phyloP scores from a whole-genome alignment of 306 rosid genomes.

The Begonia peltatifolia region DNA sequence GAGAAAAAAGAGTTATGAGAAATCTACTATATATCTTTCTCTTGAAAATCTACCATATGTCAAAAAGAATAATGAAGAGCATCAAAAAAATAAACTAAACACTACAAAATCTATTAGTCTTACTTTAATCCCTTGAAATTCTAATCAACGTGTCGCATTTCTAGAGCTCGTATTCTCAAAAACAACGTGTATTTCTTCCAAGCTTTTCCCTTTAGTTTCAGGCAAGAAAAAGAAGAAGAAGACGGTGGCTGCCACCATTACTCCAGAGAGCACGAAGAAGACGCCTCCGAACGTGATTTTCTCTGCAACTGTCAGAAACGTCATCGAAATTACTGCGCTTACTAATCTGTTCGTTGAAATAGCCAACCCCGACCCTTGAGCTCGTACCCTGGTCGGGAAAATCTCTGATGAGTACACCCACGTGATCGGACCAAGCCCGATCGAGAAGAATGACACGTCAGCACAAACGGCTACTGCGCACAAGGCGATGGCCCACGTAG shows the following conservation, averaged over 20 bases:
- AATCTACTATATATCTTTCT: no score
- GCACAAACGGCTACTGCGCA: conserved; percentile 47
- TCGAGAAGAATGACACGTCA: conserved; percentile 55
- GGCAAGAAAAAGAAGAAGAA: conserved; percentile 60
- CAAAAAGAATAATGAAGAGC: no score
- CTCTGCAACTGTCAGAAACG: conserved; percentile 42
- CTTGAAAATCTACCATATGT: no score
- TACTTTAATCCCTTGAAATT: no score
- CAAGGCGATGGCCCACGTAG: conserved; percentile 35
- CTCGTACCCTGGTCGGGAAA: conserved; percentile 51
- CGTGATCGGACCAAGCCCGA: conserved; percentile 80
- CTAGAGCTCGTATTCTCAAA: conserved; percentile 25
- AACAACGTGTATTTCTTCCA: conserved; percentile 54
- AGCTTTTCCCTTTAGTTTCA: conserved; percentile 67
- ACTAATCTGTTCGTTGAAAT: conserved; percentile 63
- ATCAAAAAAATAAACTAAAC: no score
- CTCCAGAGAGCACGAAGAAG: conserved; percentile 43
- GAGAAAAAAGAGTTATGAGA: no score
- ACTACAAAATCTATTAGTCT: no score
- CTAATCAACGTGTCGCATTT: background rate
- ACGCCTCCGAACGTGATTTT: conserved; percentile 55
- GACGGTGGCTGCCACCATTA: conserved; percentile 33
- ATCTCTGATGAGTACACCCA: conserved; percentile 84
- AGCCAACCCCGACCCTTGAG: conserved; percentile 58
- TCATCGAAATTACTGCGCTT: conserved; percentile 59